Conservation (phyloP, 257 asterid species). For the Nicotiana undulata region DNA sequence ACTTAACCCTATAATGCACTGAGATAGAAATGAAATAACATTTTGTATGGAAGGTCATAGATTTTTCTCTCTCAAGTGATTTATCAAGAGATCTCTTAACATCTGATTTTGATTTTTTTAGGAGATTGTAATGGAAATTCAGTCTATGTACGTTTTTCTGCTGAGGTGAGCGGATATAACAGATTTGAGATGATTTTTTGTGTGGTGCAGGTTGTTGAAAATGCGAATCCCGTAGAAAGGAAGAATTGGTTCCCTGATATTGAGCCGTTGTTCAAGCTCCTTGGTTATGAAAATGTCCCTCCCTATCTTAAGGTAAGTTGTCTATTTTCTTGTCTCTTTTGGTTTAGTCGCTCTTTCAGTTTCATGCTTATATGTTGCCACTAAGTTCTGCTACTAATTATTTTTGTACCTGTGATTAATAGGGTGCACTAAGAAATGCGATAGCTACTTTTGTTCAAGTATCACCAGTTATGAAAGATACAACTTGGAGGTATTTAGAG, state of each 20-base stretch:
- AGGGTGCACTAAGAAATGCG: conserved; percentile 91
- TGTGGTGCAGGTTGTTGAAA: conserved; percentile 63
- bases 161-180: background rate
- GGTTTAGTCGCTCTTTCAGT: conserved; percentile 5
- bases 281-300: conserved; percentile 93
- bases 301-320: conserved; percentile 89
- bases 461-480: conserved; percentile 74
- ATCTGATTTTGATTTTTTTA: background rate
- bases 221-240: conserved; percentile 70
- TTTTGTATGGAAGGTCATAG: background rate
- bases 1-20: background rate
- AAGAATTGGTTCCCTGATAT: conserved; percentile 95
- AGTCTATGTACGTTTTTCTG: background rate
- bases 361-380: background rate
- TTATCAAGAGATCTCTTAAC: background rate
- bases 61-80: background rate
- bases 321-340: conserved; percentile 4
- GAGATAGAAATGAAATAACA: background rate
- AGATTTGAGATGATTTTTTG: background rate
- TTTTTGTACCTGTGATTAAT: conserved; percentile 12
- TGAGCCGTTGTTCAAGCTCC: conserved; percentile 95
- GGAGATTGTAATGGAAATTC: background rate
- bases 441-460: conserved; percentile 73
- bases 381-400: conserved; percentile 18
- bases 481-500: conserved; percentile 87